phyloP scores from a whole-genome alignment of 192 early-diverging fungal species.

The Entomortierella chlamydospora region DNA sequence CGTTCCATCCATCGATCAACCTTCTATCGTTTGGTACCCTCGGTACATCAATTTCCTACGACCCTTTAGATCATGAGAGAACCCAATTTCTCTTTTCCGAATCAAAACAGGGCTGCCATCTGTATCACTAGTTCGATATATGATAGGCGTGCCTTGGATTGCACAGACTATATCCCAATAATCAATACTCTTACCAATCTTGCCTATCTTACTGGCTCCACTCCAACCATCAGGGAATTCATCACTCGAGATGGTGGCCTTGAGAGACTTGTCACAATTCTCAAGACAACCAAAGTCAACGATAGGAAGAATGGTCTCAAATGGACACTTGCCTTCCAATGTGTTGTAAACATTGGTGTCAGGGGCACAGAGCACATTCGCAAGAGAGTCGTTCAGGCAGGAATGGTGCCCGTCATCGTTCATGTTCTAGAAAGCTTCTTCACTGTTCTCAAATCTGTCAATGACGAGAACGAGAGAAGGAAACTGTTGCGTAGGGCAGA shows the following conservation, averaged over 20 bases:
- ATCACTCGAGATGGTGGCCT: constrained; percentile 90
- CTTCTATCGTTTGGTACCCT: background rate
- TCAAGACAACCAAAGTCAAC: constrained; percentile 74
- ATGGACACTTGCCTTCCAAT: constrained; percentile 87
- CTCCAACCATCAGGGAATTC: constrained; percentile 82
- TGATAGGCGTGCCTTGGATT: constrained; percentile 96
- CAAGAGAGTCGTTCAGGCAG: constrained; percentile 86
- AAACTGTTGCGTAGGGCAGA: constrained; percentile 46
- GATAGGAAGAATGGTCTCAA: constrained; percentile 81
- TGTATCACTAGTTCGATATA: constrained; percentile 85
- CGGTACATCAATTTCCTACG: background rate
- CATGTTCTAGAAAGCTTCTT: constrained; percentile 78
- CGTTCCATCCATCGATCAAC: too few relatives aligned
- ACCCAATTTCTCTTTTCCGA: constrained; percentile 84
- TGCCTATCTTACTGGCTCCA: constrained; percentile 85
- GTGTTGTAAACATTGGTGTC: constrained; percentile 88
- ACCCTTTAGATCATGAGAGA: constrained; percentile 73
- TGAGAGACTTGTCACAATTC: constrained; percentile 86
- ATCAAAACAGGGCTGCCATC: constrained; percentile 82
- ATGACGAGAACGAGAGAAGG: constrained; percentile 63
- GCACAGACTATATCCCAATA: constrained; percentile 87
- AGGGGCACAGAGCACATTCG: constrained; percentile 84
- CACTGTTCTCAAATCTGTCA: constrained; percentile 63
- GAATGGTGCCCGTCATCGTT: constrained; percentile 86
- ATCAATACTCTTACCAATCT: constrained; percentile 91